phyloP scores from a whole-genome alignment of 345 rosid species.

The Firmiana major region DNA sequence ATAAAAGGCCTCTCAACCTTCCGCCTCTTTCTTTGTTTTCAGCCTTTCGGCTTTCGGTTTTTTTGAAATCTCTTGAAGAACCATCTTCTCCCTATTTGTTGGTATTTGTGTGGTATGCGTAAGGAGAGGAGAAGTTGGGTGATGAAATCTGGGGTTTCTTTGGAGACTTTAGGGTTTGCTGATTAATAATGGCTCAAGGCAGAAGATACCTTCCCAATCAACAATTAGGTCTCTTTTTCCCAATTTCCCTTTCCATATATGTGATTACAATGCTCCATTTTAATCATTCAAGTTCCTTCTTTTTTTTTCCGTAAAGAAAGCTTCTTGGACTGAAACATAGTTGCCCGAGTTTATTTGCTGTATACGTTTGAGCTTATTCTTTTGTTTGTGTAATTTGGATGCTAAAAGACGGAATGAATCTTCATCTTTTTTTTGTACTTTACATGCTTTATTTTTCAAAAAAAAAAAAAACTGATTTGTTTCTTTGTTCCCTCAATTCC shows the following conservation, averaged over 20 bases:
- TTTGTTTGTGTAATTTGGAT: neutral
- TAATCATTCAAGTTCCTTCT: neutral
- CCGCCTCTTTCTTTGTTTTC: neutral
- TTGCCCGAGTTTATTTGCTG: neutral
- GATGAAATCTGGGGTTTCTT: slow-evolving; percentile 23
- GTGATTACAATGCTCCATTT: neutral
- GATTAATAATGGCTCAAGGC: slow-evolving; percentile 34
- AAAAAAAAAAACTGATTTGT: neutral
- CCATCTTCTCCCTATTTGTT: neutral
- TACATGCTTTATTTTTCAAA: neutral
- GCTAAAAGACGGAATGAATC: neutral
- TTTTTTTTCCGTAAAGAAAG: neutral
- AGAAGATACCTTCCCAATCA: slow-evolving; percentile 33
- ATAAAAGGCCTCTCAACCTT: neutral
- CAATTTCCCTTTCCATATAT: neutral
- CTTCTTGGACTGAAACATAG: neutral
- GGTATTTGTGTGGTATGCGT: neutral
- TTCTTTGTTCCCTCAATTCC: neutral
- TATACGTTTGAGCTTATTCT: neutral
- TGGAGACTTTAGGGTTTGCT: neutral
- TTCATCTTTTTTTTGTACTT: neutral
- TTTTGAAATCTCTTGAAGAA: neutral
- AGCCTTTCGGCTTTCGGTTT: neutral
- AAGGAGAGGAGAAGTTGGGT: neutral
- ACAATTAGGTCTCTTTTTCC: slow-evolving; percentile 26